Conservation (phyloP, 306 rosid genomes). For the Hippophae gyantsensis region DNA sequence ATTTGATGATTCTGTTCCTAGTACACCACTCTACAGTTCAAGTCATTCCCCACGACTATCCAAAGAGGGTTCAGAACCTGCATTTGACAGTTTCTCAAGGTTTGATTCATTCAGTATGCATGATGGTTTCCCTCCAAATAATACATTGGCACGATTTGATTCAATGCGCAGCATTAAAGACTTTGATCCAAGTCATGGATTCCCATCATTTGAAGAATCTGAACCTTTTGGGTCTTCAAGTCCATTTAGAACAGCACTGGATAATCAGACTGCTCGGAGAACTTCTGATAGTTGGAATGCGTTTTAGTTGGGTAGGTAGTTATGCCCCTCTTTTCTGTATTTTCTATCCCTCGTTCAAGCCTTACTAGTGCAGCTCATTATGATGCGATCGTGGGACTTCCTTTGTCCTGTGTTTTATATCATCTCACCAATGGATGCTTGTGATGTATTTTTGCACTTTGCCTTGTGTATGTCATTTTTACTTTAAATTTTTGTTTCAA, state of each 20-base stretch:
- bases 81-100: slow-evolving; percentile 72
- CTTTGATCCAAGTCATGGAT: slow-evolving; percentile 55
- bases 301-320: slow-evolving; percentile 40
- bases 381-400: slow-evolving; percentile 30
- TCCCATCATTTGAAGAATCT: slow-evolving; percentile 79
- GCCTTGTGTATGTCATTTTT: slow-evolving; percentile 31
- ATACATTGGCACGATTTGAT: slow-evolving; percentile 51
- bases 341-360: slow-evolving; percentile 18
- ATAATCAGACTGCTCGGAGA: slow-evolving; percentile 59
- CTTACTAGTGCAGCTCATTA: slow-evolving; percentile 24
- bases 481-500: slow-evolving; percentile 5
- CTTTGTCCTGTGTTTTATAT: slow-evolving; percentile 20
- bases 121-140: slow-evolving; percentile 50
- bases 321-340: slow-evolving; percentile 5
- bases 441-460: slow-evolving; percentile 51
- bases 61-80: slow-evolving; percentile 51
- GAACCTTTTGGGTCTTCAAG: slow-evolving; percentile 77
- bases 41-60: slow-evolving; percentile 53
- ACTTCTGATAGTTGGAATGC: slow-evolving; percentile 80
- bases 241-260: slow-evolving; percentile 57
- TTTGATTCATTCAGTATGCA: slow-evolving; percentile 68
- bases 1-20: slow-evolving; percentile 93
- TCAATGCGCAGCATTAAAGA: slow-evolving; percentile 61
- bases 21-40: slow-evolving; percentile 75
- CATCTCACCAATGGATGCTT: slow-evolving; percentile 31